phyloP scores from a whole-genome alignment of 805 yeast genomes.

The Candida rishiriensis region DNA sequence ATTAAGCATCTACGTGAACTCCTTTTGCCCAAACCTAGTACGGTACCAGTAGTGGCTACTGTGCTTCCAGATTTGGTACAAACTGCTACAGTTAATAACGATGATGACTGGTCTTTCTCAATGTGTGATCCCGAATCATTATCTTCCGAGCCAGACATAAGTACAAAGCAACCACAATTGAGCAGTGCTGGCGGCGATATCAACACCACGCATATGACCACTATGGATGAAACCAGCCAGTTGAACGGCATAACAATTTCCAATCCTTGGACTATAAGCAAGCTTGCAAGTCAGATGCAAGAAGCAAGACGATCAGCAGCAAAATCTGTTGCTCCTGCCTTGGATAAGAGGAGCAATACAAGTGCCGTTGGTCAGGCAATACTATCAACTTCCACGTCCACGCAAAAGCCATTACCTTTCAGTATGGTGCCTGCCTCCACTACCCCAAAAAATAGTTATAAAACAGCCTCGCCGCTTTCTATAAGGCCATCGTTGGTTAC shows the following conservation, averaged over 20 bases:
- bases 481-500: too few relatives aligned
- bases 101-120: conserved; percentile 13
- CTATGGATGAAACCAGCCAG: background rate
- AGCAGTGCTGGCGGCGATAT: too few relatives aligned
- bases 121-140: conserved; percentile 5
- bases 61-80: background rate
- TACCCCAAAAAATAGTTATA: too few relatives aligned
- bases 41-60: background rate
- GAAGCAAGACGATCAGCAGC: background rate
- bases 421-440: too few relatives aligned
- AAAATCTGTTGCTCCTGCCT: too few relatives aligned
- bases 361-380: too few relatives aligned
- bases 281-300: conserved; percentile 8
- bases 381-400: too few relatives aligned
- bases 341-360: background rate
- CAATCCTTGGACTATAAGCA: conserved; percentile 21
- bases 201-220: background rate
- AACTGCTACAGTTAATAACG: background rate
- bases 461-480: too few relatives aligned
- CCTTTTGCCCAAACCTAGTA: background rate
- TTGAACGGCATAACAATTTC: conserved; percentile 12
- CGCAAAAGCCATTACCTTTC: too few relatives aligned
- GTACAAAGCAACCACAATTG: background rate
- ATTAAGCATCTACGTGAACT: too few relatives aligned
- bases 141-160: background rate